Conservation (phyloP, 306 rosid genomes). For the Begonia loranthoides region DNA sequence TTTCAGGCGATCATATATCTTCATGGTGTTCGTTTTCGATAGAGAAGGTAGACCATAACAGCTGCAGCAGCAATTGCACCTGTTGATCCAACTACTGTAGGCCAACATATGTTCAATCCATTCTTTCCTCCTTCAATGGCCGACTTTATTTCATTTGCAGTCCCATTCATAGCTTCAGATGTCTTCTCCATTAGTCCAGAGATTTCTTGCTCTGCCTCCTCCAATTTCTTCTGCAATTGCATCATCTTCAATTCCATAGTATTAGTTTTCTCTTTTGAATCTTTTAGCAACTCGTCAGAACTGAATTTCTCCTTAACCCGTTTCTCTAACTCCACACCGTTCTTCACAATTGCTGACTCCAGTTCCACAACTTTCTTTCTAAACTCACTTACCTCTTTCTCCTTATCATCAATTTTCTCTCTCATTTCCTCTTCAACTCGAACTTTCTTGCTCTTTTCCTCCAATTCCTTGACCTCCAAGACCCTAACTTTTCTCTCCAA, state of each 20-base stretch:
- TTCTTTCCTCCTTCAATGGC: conserved; percentile 23
- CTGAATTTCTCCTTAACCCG: conserved; percentile 28
- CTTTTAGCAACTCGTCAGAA: conserved; percentile 30
- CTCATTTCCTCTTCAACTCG: conserved; percentile 74
- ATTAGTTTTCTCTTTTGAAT: conserved; percentile 30
- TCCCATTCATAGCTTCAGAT: conserved; percentile 24
- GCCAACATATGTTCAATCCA: conserved; percentile 39
- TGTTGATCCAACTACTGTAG: conserved; percentile 55
- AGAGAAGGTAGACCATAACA: not conserved
- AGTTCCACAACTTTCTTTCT: conserved; percentile 32
- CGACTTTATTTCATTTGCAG: conserved; percentile 25
- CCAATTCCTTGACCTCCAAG: conserved; percentile 71
- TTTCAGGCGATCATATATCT: conserved; percentile 11
- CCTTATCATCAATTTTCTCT: conserved; percentile 50
- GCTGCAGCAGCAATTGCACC: conserved; percentile 45
- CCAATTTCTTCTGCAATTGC: conserved; percentile 37
- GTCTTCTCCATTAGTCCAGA: conserved; percentile 41
- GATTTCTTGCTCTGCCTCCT: conserved; percentile 37
- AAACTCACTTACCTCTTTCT: conserved; percentile 28
- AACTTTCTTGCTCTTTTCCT: conserved; percentile 70
- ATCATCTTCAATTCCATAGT: conserved; percentile 28
- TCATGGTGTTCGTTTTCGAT: not conserved
- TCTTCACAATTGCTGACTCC: conserved; percentile 20
- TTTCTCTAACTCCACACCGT: conserved; percentile 24
- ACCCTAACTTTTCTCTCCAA: conserved; percentile 70